These are phyloP conservation scores for Penicillium sp. DNA, from an alignment of 2,329 filamentous ascomycete species.

Conservation along the genomic window DNA sequence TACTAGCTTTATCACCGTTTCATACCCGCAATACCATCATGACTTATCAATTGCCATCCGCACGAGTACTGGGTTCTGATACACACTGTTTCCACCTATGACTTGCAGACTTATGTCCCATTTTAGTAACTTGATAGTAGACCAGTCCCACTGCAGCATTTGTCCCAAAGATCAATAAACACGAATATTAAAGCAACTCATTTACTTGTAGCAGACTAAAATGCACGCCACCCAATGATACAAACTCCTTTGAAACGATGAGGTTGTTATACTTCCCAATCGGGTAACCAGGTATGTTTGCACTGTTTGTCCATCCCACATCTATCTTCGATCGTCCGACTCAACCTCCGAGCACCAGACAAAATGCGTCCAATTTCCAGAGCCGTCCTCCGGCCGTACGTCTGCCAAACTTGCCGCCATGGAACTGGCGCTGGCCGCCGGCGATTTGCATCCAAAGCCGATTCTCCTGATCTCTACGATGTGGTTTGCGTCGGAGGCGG, in stretches of 20 bases:
- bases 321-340: constrained; percentile 17
- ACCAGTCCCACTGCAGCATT: too few species aligned
- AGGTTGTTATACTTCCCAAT: background rate
- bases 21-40: constrained; percentile 25
- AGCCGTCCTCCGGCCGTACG: constrained; percentile 38
- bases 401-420: constrained; percentile 44
- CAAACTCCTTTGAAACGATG: too few species aligned
- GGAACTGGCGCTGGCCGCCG: constrained; percentile 29
- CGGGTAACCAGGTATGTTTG: constrained; percentile 14
- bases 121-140: too few species aligned
- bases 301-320: constrained; percentile 24
- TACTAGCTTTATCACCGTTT: constrained; percentile 18
- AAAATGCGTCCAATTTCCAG: constrained; percentile 39
- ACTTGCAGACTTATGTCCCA: too few species aligned
- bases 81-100: too few species aligned
- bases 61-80: too few species aligned
- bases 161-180: too few species aligned
- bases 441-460: constrained; percentile 37
- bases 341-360: constrained; percentile 14
- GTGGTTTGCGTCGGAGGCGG: constrained; percentile 90
- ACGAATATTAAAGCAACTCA: too few species aligned
- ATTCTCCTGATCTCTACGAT: constrained; percentile 77
- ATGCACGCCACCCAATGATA: too few species aligned
- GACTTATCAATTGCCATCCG: background rate
- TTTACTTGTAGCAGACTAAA: too few species aligned